These are phyloP conservation scores for Xylaria sp. DNA, from an alignment of 2,329 filamentous ascomycete species.

Conservation along the genomic window DNA sequence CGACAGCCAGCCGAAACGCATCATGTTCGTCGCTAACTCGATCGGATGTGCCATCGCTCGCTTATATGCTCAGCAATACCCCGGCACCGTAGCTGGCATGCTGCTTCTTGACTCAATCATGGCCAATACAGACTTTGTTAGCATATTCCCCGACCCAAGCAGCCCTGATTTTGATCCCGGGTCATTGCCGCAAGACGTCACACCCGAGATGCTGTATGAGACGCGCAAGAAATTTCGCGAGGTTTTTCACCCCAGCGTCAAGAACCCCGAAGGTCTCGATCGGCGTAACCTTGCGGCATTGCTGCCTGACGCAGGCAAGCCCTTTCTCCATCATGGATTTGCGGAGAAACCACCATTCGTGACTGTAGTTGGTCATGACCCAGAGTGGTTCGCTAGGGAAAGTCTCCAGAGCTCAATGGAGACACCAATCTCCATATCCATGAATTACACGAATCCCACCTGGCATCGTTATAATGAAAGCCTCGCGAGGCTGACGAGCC, in stretches of 20 bases:
- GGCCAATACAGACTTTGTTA: slow-evolving; percentile 61
- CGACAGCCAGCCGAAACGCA: slow-evolving; percentile 32
- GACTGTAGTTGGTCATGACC: slow-evolving; percentile 60
- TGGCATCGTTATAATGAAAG: slow-evolving; percentile 62
- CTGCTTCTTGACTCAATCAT: slow-evolving; percentile 64
- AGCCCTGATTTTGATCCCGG: slow-evolving; percentile 49
- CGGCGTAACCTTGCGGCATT: slow-evolving; percentile 51
- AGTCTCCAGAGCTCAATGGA: slow-evolving; percentile 41
- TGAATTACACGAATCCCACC: slow-evolving; percentile 57
- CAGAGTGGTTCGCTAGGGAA: slow-evolving; percentile 57
- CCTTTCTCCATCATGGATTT: slow-evolving; percentile 45
- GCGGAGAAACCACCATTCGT: slow-evolving; percentile 47
- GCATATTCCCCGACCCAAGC: slow-evolving; percentile 61
- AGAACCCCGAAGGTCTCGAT: slow-evolving; percentile 56
- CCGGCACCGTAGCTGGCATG: slow-evolving; percentile 51
- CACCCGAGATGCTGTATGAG: slow-evolving; percentile 42
- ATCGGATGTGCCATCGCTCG: slow-evolving; percentile 59
- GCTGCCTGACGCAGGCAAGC: slow-evolving; percentile 51
- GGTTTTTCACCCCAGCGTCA: slow-evolving; percentile 55
- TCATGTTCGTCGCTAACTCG: slow-evolving; percentile 58
- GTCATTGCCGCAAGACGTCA: slow-evolving; percentile 48
- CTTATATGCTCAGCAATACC: slow-evolving; percentile 55
- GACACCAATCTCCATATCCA: slow-evolving; percentile 47
- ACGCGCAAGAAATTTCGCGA: slow-evolving; percentile 44
- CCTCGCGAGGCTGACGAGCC: slow-evolving; percentile 50